Evolutionary conservation across 176 grass and related monocot genomes (phyloP).

Genomic region (Triticum dicoccoides): DNA sequence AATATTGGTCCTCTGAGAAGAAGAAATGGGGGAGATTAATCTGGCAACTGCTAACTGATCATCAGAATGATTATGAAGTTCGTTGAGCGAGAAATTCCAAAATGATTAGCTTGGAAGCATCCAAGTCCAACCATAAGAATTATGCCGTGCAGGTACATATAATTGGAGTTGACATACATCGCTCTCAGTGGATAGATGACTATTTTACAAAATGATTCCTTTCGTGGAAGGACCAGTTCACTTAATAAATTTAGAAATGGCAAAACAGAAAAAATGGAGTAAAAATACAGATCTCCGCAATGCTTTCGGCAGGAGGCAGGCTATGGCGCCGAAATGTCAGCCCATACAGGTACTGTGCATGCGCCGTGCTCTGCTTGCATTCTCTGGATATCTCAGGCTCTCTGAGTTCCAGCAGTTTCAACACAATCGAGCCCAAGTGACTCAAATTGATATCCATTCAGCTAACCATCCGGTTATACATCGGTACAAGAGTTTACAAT

Average conservation of each 20-base stretch:
- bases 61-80: slow-evolving; percentile 18
- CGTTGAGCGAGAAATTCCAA: not conserved
- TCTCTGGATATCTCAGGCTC: too few relatives aligned
- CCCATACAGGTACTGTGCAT: not conserved
- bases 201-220: not conserved
- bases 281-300: not conserved
- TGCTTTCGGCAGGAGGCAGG: not conserved
- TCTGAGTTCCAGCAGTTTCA: not conserved
- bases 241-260: not conserved
- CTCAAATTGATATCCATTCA: not conserved
- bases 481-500: not conserved
- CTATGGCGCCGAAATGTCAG: not conserved
- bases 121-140: slow-evolving; percentile 29
- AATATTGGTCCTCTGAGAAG: not conserved
- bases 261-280: not conserved
- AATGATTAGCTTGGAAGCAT: slow-evolving; percentile 31
- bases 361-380: too few relatives aligned
- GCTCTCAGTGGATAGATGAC: slow-evolving; percentile 12
- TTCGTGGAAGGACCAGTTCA: not conserved
- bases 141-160: slow-evolving; percentile 16
- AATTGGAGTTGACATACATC: slow-evolving; percentile 41
- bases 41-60: slow-evolving; percentile 18
- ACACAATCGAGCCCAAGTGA: not conserved
- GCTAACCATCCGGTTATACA: not conserved
- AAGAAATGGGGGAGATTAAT: not conserved